phyloP scores from a whole-genome alignment of 805 yeast genomes.

The Pichia kluyveri region DNA sequence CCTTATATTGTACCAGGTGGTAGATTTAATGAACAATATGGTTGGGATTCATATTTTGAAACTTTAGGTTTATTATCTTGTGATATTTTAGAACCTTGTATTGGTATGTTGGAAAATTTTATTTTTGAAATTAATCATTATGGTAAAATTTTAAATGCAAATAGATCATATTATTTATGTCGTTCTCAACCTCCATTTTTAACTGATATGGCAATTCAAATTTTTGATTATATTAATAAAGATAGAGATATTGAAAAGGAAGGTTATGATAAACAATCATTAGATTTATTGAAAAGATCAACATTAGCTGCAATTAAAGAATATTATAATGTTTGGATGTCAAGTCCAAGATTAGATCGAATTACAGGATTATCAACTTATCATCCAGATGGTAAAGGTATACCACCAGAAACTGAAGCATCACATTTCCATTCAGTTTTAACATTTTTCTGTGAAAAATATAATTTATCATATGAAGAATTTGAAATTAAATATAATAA shows the following conservation, averaged over 20 bases:
- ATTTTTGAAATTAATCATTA: slow-evolving; percentile 84
- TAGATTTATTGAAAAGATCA: slow-evolving; percentile 57
- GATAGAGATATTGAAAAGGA: slow-evolving; percentile 38
- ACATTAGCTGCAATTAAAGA: slow-evolving; percentile 77
- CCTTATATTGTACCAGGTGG: slow-evolving; percentile 98
- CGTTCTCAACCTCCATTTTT: slow-evolving; percentile 96
- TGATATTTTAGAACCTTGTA: slow-evolving; percentile 57
- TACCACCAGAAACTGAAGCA: slow-evolving; percentile 94
- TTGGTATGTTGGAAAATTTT: slow-evolving; percentile 88
- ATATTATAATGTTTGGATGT: slow-evolving; percentile 72
- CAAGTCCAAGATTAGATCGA: slow-evolving; percentile 63
- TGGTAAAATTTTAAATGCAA: slow-evolving; percentile 90
- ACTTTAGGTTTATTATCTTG: slow-evolving; percentile 72
- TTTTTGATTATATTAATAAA: slow-evolving; percentile 45
- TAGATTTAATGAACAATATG: slow-evolving; percentile 90
- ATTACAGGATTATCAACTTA: slow-evolving; percentile 78
- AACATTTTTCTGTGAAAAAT: slow-evolving; percentile 57
- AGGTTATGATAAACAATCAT: slow-evolving; percentile 32
- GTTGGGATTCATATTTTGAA: slow-evolving; percentile 97
- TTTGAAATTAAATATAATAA: slow-evolving; percentile 64
- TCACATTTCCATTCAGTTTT: slow-evolving; percentile 75
- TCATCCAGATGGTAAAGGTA: slow-evolving; percentile 85
- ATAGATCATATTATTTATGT: slow-evolving; percentile 81
- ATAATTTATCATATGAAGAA: slow-evolving; percentile 46
- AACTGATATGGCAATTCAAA: slow-evolving; percentile 80